These are phyloP conservation scores for Lentinula aciculospora DNA, from an alignment of 768 basidiomycete species.

Conservation along the genomic window DNA sequence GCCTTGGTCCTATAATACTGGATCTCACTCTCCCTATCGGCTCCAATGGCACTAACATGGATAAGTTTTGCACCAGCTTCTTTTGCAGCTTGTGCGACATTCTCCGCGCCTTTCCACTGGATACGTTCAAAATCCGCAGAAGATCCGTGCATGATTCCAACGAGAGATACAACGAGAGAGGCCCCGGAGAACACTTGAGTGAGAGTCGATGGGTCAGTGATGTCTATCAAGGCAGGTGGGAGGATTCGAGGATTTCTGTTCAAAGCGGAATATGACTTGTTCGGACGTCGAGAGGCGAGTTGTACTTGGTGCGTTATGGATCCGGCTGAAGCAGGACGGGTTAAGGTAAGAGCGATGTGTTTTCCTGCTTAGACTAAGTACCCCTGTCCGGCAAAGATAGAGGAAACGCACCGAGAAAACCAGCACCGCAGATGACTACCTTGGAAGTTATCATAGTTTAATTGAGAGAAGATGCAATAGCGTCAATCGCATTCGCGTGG, in stretches of 20 bases:
- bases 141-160: slow-evolving; percentile 61
- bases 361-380: slow-evolving; percentile 32
- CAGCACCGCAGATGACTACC: slow-evolving; percentile 49
- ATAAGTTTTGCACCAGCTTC: slow-evolving; percentile 51
- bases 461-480: too few relatives aligned
- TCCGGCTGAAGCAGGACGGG: slow-evolving; percentile 24
- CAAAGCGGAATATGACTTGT: slow-evolving; percentile 29
- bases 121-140: slow-evolving; percentile 50
- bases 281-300: slow-evolving; percentile 56
- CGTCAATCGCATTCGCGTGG: too few relatives aligned
- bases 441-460: slow-evolving; percentile 18
- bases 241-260: slow-evolving; percentile 23
- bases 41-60: slow-evolving; percentile 73
- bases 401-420: slow-evolving; percentile 51
- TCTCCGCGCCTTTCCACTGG: slow-evolving; percentile 62
- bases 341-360: slow-evolving; percentile 52
- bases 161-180: slow-evolving; percentile 57
- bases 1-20: slow-evolving; percentile 61
- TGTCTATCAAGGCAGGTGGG: slow-evolving; percentile 41
- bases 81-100: slow-evolving; percentile 52
- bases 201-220: slow-evolving; percentile 48
- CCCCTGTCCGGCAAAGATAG: background rate
- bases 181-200: slow-evolving; percentile 47
- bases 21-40: slow-evolving; percentile 49
- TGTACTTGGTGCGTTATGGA: slow-evolving; percentile 35